Conservation (phyloP, 225 moss, liverwort and hornwort genomes). For the Asterella californica region DNA sequence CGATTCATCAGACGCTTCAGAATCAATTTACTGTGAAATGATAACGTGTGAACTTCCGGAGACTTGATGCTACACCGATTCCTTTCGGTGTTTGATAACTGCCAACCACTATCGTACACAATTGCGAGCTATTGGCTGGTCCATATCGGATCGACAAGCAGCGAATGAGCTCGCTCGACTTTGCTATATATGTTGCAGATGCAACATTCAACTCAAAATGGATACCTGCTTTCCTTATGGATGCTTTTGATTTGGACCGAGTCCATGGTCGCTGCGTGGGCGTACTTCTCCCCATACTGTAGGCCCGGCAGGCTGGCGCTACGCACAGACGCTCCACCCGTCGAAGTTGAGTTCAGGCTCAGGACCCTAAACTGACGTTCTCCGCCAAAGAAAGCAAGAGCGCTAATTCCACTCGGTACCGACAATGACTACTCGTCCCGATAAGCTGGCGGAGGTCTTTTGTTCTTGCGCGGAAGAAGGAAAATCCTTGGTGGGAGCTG, state of each 20-base stretch:
- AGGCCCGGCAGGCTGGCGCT: not conserved
- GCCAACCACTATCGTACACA: too few relatives aligned
- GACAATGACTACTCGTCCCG: not conserved
- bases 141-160: not conserved
- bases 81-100: too few relatives aligned
- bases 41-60: not conserved
- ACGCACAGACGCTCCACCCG: not conserved
- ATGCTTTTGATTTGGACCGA: conserved; percentile 3
- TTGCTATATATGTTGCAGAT: too few relatives aligned
- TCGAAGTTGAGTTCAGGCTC: conserved; percentile 11
- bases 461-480: too few relatives aligned
- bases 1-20: not conserved
- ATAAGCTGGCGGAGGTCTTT: conserved; percentile 13
- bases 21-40: not conserved
- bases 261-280: conserved; percentile 20
- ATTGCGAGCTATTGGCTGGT: not conserved
- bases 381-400: not conserved
- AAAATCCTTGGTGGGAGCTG: too few relatives aligned
- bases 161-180: not conserved
- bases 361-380: not conserved
- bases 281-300: not conserved
- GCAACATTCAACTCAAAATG: not conserved
- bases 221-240: conserved; percentile 18
- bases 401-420: conserved; percentile 4
- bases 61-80: too few relatives aligned